Base-by-base conservation (phyloP, 371 early-diverging fungal species). In the Lichtheimia hyalospora region DNA sequence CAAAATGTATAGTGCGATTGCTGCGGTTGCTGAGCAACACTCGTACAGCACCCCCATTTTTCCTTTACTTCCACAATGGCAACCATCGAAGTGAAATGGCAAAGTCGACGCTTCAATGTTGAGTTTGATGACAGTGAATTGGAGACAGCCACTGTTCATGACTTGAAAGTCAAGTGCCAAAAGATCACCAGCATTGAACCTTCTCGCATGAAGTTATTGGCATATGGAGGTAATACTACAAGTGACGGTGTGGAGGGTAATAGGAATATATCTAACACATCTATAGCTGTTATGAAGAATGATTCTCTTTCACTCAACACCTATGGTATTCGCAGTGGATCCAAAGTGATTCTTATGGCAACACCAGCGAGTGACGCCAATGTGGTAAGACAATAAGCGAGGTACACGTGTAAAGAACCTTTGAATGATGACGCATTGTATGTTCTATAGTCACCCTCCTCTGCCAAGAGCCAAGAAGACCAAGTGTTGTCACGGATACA, bases 221-320 rank as follows among this genome's bases (percentile, higher is more conserved):
- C 70, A 15, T 77, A 73, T 64, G 77, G 74, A 71, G 77, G 77
- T 73, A 70, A 51, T n/a, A 39, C 51, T 24, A 24, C 3, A 2
- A 28, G 8, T 28, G n/a, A n/a, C n/a, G n/a, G n/a, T n/a, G n/a
- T n/a, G n/a, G n/a, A n/a, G n/a, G n/a, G n/a, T n/a, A n/a, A n/a
- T n/a, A n/a, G n/a, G n/a, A n/a, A n/a, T n/a, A 12, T 16, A 21
- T 55, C 44, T 27, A 41, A 24, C 40, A 25, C 16, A 0, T 39
- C 24, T 23, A 28, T 60, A 68, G 69, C 64, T 42, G 61, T 68
- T 18, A 68, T 68, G 69, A 68, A 68, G 53, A 49, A 68, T 49
- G 62, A 68, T 24, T 24, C 49, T 5, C 34, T 41, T 27, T 49
- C 55, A 5, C 43, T 68, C 10, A 46, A 34, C 14, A n/a, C 50